Percentiles rank a stretch among this genome's conserved stretches.
These are phyloP conservation scores for Acer yangbiense DNA, from an alignment of 345 rosid genomes.

Conservation along the genomic window DNA sequence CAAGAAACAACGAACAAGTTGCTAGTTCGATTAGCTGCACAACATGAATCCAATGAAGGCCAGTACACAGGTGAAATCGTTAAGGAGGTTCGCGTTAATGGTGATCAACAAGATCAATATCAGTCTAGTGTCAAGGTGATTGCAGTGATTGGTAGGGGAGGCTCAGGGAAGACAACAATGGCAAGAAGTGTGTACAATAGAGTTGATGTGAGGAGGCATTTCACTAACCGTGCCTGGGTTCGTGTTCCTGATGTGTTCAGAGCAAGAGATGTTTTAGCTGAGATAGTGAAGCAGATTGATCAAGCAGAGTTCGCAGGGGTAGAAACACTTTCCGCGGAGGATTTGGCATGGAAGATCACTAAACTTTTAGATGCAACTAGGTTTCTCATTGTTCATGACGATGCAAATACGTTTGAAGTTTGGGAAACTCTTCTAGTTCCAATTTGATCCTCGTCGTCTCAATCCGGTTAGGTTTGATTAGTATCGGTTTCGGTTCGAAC, in stretches of 20 bases:
- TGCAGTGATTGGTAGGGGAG: slow-evolving; percentile 29
- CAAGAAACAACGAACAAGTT: too few species aligned
- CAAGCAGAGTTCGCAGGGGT: slow-evolving; percentile 10
- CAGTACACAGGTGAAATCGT: neutral
- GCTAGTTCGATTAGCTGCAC: too few species aligned
- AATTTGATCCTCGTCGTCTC: neutral
- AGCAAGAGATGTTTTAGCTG: slow-evolving; percentile 23
- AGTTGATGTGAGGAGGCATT: slow-evolving; percentile 14
- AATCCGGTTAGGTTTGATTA: too few species aligned
- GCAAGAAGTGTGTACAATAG: slow-evolving; percentile 20
- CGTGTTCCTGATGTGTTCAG: slow-evolving; percentile 17
- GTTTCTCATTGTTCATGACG: slow-evolving; percentile 17
- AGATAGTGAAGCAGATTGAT: slow-evolving; percentile 21
- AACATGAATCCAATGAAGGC: too few species aligned
- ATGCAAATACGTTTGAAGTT: neutral
- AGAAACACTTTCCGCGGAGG: neutral
- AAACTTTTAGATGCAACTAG: slow-evolving; percentile 21
- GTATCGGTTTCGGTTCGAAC: too few species aligned
- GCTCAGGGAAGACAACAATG: slow-evolving; percentile 38
- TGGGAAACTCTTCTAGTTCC: neutral
- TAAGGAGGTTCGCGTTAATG: neutral
- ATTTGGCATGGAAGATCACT: slow-evolving; percentile 14
- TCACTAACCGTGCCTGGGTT: slow-evolving; percentile 31
- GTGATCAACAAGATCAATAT: neutral
- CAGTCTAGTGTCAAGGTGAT: neutral